Evolutionary conservation across 805 yeast genomes (phyloP), one percentile per base, ranked within the genome.

Genomic region (Monosporozyma aquatica): DNA sequence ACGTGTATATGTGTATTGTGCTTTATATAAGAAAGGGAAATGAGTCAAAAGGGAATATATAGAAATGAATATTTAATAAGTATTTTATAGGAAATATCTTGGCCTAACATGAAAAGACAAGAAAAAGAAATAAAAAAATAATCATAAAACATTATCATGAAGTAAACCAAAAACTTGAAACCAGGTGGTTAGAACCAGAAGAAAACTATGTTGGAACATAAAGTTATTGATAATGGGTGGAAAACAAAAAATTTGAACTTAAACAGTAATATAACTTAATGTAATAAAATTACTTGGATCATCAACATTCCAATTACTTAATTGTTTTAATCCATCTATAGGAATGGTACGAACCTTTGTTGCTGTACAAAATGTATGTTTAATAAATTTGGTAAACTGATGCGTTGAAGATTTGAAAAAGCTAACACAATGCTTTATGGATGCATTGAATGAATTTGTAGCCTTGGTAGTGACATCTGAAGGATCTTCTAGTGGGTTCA

Each of bases 261-360:
- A 32, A 32, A 32, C 22, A 18, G 35, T 32, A 18, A 32, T 32
- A 18, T 32, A 32, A 32, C 35, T 32, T 18, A 32, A 18, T n/a
- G 35, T 32, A 14, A 37, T 26, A 27, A 37, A 37, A 27, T 37
- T 37, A 14, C 18, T 37, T 28, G 40, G 24, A 21, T 28, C 40
- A 8, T 37, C 40, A n/a, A 37, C 17, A n/a, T 37, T 37, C 40
- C 40, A 37, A 28, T 37, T 29, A 14, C 20, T 25, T 9, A 37
- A n/a, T 4, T 27, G 20, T 6, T 15, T 17, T 10, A 24, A 32
- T 18, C 35, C 18, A 17, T 20, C 35, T 9, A 32, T 18, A 2
- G 35, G 18, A 18, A 32, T 9, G 6, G 9, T 20, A 32, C 13
- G 22, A 3, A n/a, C 11, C 8, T 8, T 18, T 17, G 35, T 4